phyloP scores from a whole-genome alignment of 2,329 filamentous ascomycete species.

The Apiospora marii region DNA sequence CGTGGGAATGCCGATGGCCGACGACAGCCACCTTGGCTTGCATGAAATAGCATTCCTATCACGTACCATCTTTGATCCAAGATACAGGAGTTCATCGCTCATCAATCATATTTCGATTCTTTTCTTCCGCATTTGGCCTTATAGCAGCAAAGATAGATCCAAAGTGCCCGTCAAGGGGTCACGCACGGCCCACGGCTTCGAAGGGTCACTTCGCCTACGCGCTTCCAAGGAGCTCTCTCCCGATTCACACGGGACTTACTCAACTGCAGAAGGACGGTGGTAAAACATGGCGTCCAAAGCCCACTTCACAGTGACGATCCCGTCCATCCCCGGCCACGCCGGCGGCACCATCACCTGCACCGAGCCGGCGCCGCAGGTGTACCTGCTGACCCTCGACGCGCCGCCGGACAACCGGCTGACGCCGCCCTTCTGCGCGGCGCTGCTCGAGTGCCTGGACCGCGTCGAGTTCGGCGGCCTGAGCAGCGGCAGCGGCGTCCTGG shows the following conservation, averaged over 20 bases:
- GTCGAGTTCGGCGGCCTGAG: conserved; percentile 62
- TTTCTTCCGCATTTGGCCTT: background rate
- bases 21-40: background rate
- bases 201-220: background rate
- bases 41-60: background rate
- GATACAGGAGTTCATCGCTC: background rate
- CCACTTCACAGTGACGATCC: conserved; percentile 68
- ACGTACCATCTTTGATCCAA: background rate
- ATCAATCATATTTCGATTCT: background rate
- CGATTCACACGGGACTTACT: background rate
- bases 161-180: background rate
- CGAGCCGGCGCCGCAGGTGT: conserved; percentile 66
- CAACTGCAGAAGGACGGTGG: background rate
- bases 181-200: background rate
- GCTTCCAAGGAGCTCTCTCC: background rate
- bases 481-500: conserved; percentile 65
- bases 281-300: conserved; percentile 35
- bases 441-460: conserved; percentile 77
- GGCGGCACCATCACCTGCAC: conserved; percentile 70
- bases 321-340: conserved; percentile 50
- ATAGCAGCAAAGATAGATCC: background rate
- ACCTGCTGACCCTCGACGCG: conserved; percentile 75
- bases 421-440: conserved; percentile 70
- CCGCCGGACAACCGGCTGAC: conserved; percentile 81
- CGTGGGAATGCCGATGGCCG: conserved; percentile 9